phyloP scores from a whole-genome alignment of 805 yeast species.

The Suhomyces xylopsoci region DNA sequence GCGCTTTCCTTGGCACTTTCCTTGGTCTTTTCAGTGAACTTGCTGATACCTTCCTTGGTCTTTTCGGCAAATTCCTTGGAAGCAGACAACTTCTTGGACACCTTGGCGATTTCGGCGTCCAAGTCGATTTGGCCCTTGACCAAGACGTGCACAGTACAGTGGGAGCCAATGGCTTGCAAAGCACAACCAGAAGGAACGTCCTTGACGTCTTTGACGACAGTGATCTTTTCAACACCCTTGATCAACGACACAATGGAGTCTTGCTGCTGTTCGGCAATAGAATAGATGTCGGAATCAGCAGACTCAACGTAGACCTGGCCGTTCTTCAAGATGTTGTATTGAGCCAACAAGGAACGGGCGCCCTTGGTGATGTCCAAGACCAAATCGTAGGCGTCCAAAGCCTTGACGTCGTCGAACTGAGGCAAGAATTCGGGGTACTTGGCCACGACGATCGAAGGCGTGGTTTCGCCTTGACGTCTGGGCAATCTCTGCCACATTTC shows the following conservation, averaged over 20 bases:
- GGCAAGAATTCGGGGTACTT: slow-evolving; percentile 65
- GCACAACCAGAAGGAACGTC: slow-evolving; percentile 90
- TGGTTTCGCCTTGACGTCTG: slow-evolving; percentile 67
- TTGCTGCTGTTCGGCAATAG: slow-evolving; percentile 65
- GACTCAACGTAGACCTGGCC: slow-evolving; percentile 84
- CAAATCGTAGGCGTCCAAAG: slow-evolving; percentile 76
- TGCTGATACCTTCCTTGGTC: slow-evolving; percentile 72
- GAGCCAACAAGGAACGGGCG: slow-evolving; percentile 88
- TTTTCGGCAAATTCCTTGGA: slow-evolving; percentile 56
- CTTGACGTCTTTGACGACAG: slow-evolving; percentile 52
- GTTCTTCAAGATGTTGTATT: slow-evolving; percentile 82
- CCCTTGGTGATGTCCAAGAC: slow-evolving; percentile 83
- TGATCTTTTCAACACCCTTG: slow-evolving; percentile 79
- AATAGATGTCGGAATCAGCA: slow-evolving; percentile 42
- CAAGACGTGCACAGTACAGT: slow-evolving; percentile 80
- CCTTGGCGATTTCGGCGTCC: slow-evolving; percentile 86
- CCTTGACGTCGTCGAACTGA: slow-evolving; percentile 59
- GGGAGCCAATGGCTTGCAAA: slow-evolving; percentile 74
- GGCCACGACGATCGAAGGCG: slow-evolving; percentile 75
- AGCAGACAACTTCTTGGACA: slow-evolving; percentile 68
- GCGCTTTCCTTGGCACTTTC: slow-evolving; percentile 79
- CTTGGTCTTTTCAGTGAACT: slow-evolving; percentile 84
- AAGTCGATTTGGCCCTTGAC: slow-evolving; percentile 94
- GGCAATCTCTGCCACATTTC: slow-evolving; percentile 99
- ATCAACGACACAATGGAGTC: slow-evolving; percentile 88